Evolutionary conservation across 2,329 filamentous ascomycete species (phyloP).

Genomic region (Lojkania enalia): DNA sequence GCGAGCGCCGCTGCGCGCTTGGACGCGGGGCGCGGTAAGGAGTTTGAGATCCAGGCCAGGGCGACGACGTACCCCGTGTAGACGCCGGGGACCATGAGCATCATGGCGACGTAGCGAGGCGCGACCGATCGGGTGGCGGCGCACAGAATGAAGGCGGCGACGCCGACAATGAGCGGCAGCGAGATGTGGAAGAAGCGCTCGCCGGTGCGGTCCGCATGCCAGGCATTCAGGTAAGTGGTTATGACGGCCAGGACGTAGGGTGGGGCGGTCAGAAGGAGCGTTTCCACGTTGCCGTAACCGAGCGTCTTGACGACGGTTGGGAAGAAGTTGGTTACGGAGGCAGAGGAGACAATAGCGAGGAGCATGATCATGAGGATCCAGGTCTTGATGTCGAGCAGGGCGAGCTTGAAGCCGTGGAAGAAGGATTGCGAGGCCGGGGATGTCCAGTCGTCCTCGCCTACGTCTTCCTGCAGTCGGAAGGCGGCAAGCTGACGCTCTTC

Average conservation of each 20-base stretch:
- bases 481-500: conserved; percentile 45
- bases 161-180: conserved; percentile 62
- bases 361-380: conserved; percentile 46
- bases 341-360: conserved; percentile 46
- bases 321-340: conserved; percentile 57
- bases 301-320: conserved; percentile 65
- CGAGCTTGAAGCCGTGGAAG: conserved; percentile 47
- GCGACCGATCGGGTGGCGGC: conserved; percentile 63
- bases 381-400: conserved; percentile 45
- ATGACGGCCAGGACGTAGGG: conserved; percentile 57
- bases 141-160: conserved; percentile 69
- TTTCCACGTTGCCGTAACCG: conserved; percentile 58
- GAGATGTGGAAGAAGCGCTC: conserved; percentile 72
- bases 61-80: conserved; percentile 66
- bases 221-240: conserved; percentile 66
- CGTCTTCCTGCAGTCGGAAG: conserved; percentile 43
- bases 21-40: conserved; percentile 72
- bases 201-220: conserved; percentile 71
- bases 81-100: conserved; percentile 67
- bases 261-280: conserved; percentile 53
- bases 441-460: conserved; percentile 47
- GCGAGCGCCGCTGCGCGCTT: conserved; percentile 74
- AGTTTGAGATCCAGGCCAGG: conserved; percentile 75
- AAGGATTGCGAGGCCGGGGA: conserved; percentile 41
- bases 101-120: conserved; percentile 70